Conservation (phyloP, 2,329 filamentous ascomycete species). For the Trichoderma simmonsii region DNA sequence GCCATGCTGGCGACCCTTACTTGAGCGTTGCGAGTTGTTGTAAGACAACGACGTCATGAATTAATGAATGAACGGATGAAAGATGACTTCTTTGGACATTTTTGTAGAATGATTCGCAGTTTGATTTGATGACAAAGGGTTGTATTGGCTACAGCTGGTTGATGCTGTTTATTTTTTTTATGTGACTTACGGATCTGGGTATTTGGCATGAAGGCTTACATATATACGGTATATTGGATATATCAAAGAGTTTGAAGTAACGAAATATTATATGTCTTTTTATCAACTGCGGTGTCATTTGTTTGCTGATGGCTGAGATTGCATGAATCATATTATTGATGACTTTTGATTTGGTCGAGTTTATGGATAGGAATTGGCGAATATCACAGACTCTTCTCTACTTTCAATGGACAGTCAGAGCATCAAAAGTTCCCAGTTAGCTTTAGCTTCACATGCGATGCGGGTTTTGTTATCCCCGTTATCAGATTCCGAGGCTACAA, state of each 20-base stretch:
- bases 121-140: neutral
- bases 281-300: no score
- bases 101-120: slow-evolving; percentile 2
- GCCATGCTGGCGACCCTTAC: slow-evolving; percentile 71
- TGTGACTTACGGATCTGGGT: neutral
- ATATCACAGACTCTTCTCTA: neutral
- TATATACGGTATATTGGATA: neutral
- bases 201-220: neutral
- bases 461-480: neutral
- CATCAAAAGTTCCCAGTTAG: neutral
- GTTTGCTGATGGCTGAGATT: neutral
- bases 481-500: neutral
- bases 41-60: slow-evolving; percentile 11
- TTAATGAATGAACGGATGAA: slow-evolving; percentile 13
- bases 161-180: neutral
- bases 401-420: neutral
- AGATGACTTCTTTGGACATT: neutral
- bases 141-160: neutral
- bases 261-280: neutral
- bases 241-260: neutral
- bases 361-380: neutral
- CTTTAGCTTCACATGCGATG: neutral
- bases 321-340: no score
- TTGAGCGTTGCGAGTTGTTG: slow-evolving; percentile 34
- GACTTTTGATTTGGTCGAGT: neutral